Percentiles rank a stretch among this genome's conserved stretches.
Evolutionary conservation across 2,329 filamentous ascomycete species (phyloP).

Genomic region (Xylariaceae sp.): DNA sequence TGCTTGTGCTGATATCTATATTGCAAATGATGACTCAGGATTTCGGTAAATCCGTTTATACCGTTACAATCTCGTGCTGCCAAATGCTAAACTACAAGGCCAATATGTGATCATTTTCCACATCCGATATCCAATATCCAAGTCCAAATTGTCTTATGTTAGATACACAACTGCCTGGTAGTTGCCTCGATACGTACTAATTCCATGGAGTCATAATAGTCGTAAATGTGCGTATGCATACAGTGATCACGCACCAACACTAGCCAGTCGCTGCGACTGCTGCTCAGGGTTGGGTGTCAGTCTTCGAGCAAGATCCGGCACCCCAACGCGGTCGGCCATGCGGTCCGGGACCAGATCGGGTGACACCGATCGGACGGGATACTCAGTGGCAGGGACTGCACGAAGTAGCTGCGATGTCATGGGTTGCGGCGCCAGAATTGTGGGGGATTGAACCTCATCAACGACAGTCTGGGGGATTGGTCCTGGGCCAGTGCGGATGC

Average conservation of each 20-base stretch:
- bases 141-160: background rate
- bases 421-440: slow-evolving; percentile 51
- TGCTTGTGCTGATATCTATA: slow-evolving; percentile 3
- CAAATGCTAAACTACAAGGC: slow-evolving; percentile 7
- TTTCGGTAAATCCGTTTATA: background rate
- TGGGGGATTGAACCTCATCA: slow-evolving; percentile 39
- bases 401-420: slow-evolving; percentile 52
- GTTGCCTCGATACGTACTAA: background rate
- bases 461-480: slow-evolving; percentile 36
- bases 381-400: slow-evolving; percentile 53
- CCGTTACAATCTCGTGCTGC: slow-evolving; percentile 1
- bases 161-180: background rate
- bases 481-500: slow-evolving; percentile 50
- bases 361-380: slow-evolving; percentile 51
- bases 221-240: background rate
- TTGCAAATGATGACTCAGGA: slow-evolving; percentile 1
- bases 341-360: slow-evolving; percentile 60
- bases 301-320: slow-evolving; percentile 38
- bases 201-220: too few species aligned
- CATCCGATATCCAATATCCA: slow-evolving; percentile 6
- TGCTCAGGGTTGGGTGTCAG: slow-evolving; percentile 32
- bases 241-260: slow-evolving; percentile 26
- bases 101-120: background rate
- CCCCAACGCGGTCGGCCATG: slow-evolving; percentile 55
- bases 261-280: slow-evolving; percentile 27